Conservation (phyloP, 1,284 basidiomycete genomes). For the Puccinia hordei region DNA sequence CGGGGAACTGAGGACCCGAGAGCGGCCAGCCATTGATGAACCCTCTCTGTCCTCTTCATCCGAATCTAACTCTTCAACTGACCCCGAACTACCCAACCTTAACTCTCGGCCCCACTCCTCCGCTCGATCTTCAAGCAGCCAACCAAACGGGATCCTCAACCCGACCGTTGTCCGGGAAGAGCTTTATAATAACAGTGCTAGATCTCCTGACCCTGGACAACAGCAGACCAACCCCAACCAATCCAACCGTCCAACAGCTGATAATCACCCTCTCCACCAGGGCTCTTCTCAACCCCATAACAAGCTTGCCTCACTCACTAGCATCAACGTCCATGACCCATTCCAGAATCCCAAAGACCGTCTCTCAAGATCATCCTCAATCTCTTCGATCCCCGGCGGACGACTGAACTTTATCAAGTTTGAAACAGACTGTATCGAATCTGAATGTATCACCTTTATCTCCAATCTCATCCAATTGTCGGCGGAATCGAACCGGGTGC, state of each 20-base stretch:
- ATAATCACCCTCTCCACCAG: conserved; percentile 20
- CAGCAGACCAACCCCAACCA: conserved; percentile 10
- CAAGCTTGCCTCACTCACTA: conserved; percentile 13
- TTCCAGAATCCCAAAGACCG: conserved; percentile 61
- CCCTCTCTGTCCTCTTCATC: conserved; percentile 45
- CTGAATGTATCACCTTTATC: conserved; percentile 81
- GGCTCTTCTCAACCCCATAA: background rate
- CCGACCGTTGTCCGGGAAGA: conserved; percentile 54
- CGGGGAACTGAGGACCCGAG: conserved; percentile 22
- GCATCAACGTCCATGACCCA: conserved; percentile 48
- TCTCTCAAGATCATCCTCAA: conserved; percentile 70
- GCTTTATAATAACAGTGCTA: conserved; percentile 13
- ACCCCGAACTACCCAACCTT: conserved; percentile 36
- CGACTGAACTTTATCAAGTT: conserved; percentile 97
- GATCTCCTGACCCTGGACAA: background rate
- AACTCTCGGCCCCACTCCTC: conserved; percentile 52
- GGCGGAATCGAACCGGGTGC: conserved; percentile 82
- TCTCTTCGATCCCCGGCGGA: conserved; percentile 88
- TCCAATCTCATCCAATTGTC: conserved; percentile 82
- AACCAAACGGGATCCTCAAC: conserved; percentile 56
- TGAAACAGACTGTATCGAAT: conserved; percentile 83
- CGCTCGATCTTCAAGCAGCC: conserved; percentile 52
- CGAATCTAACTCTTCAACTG: conserved; percentile 18
- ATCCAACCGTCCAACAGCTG: conserved; percentile 13
- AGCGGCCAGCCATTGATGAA: conserved; percentile 47